Percentiles rank a stretch among this genome's conserved stretches.
Evolutionary conservation across 352 stramenopile species (phyloP).

Genomic region (Phytophthora macrochlamydospora): DNA sequence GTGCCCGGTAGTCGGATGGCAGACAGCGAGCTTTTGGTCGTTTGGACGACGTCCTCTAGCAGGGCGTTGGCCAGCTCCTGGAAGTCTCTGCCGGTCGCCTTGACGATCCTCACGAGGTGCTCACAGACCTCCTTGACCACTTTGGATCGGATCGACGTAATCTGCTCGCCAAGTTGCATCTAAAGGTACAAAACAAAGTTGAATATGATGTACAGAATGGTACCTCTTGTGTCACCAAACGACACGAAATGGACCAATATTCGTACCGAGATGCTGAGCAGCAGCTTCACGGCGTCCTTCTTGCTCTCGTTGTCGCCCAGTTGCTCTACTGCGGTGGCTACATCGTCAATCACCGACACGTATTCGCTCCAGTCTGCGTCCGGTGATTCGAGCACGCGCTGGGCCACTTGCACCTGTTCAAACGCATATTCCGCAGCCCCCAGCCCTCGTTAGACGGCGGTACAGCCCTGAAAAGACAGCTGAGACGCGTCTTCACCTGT

Average conservation of each 20-base stretch:
- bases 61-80: constrained; percentile 62
- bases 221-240: background rate
- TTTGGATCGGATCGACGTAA: constrained; percentile 54
- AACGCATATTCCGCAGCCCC: constrained; percentile 19
- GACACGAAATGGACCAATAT: background rate
- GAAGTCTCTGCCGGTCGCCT: constrained; percentile 50
- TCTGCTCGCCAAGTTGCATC: constrained; percentile 44
- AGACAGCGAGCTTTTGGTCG: constrained; percentile 55
- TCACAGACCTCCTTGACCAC: constrained; percentile 59
- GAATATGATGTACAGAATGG: constrained; percentile 46
- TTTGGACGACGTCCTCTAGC: constrained; percentile 49
- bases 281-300: constrained; percentile 38
- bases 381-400: constrained; percentile 32
- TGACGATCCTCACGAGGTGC: constrained; percentile 52
- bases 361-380: constrained; percentile 50
- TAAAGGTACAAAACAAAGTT: constrained; percentile 23
- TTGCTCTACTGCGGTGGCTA: constrained; percentile 53
- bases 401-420: constrained; percentile 45
- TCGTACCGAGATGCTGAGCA: constrained; percentile 55
- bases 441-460: constrained; percentile 4
- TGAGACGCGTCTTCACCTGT: constrained; percentile 19
- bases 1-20: constrained; percentile 59
- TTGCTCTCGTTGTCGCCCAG: constrained; percentile 26
- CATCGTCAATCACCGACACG: constrained; percentile 43
- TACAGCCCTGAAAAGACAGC: constrained; percentile 15